Conservation (phyloP, 1,284 basidiomycete genomes). For the Psilocybe mexicana region DNA sequence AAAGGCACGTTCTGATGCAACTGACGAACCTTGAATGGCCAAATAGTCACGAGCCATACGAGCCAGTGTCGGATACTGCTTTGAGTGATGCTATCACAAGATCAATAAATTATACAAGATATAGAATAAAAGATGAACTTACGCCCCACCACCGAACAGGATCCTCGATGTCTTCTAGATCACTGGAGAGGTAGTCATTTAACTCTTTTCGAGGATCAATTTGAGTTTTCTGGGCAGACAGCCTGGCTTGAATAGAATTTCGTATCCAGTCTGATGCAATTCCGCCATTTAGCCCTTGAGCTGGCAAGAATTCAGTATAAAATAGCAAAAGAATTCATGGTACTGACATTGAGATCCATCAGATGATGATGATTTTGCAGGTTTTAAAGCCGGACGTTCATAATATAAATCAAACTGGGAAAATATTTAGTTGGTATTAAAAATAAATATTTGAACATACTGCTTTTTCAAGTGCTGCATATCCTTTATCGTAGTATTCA, state of each 20-base stretch:
- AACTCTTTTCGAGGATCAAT: constrained; percentile 17
- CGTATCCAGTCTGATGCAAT: background rate
- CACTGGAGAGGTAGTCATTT: constrained; percentile 13
- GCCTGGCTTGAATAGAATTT: background rate
- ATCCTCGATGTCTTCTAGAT: background rate
- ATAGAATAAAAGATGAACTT: constrained; percentile 3
- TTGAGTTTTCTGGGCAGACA: background rate
- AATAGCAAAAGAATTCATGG: background rate
- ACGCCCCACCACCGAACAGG: constrained; percentile 21
- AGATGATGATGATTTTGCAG: too few relatives aligned
- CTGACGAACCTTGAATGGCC: constrained; percentile 24
- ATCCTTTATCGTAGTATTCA: constrained; percentile 7
- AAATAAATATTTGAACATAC: background rate
- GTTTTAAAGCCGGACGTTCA: too few relatives aligned
- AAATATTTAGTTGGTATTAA: background rate
- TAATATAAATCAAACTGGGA: too few relatives aligned
- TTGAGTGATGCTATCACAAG: constrained; percentile 12
- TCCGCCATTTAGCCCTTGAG: background rate
- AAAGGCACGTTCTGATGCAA: constrained; percentile 22
- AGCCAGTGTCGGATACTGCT: constrained; percentile 15
- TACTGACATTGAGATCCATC: too few relatives aligned
- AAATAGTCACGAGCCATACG: constrained; percentile 24
- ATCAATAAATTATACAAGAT: background rate
- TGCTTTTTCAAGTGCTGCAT: constrained; percentile 4
- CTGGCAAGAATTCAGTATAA: constrained; percentile 21